Evolutionary conservation across 1,284 basidiomycete genomes (phyloP), one percentile per base, ranked within the genome.

Genomic region (Rhodotorula sp.): DNA sequence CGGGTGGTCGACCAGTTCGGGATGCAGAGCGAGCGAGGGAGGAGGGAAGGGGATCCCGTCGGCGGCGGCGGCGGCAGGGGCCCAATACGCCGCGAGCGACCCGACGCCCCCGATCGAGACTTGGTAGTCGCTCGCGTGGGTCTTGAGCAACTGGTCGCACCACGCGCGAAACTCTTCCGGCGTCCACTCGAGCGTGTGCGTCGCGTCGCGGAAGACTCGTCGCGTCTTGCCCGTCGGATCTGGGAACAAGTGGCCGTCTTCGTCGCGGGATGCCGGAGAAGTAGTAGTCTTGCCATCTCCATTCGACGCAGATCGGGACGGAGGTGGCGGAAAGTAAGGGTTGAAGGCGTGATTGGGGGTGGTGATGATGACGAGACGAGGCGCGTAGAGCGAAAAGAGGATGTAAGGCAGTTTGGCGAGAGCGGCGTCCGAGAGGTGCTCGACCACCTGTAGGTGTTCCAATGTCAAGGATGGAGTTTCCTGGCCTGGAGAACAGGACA

Each of bases 131-230:
- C 61, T 56, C 31, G 31, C 68, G 64, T 23, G 69, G 60, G 34
- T 65, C 62, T 16, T 45, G 50, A 49, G 61, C 60, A 57, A 71
- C 59, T 28, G 70, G 54, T 64, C 55, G 74, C 90, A 93, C 90
- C 91, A 97, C 15, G 78, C 77, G 45, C 81, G 79, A 80, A 95
- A 97, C 79, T 97, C 94, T 5, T 86, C 85, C 0, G 83, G 81
- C 0, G 92, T 95, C 91, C 92, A 95, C 81, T 97, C 94, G 77
- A 95, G 92, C 79, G 95, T 92, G 82, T 97, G 95, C 78, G 97
- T 94, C 28, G 83, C 80, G 79, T 97, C 89, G 68, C 95, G 79
- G 80, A 85, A 86, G 31, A 84, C 80, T 16, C 85, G 81, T 60
- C 82, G 78, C 12, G 85, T 86, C n/a, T 92, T 86, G 59, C 87